Base-by-base conservation (phyloP, 352 stramenopile species). In the Peronospora belbahrii region DNA sequence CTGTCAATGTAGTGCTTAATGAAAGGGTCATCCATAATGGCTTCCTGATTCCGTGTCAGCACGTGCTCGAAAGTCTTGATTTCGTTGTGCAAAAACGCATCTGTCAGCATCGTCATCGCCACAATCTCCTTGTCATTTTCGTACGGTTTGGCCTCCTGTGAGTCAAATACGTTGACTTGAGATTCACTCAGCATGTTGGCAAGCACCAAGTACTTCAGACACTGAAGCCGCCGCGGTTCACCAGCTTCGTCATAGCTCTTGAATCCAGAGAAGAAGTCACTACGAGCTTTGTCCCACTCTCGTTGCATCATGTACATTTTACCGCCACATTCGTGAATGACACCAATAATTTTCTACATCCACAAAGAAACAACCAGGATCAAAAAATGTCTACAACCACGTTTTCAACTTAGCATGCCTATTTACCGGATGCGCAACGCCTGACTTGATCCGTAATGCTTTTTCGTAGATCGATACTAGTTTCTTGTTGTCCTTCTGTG, bases 181-280 rank as follows among this genome's bases (percentile, higher is more conserved):
- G 83, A 95, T 35, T 94, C 87, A 53, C 92, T 92, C 25, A 98
- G 62, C 93, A 98, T 98, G 48, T 93, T 97, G 22, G 90, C 90
- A 45, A 98, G 71, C 17, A 98, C 90, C 11, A 97, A 58, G 53
- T 97, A 98, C 63, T 97, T 97, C 27, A 98, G 67, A 64, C 86
- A 97, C 48, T 95, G 82, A 25, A 98, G 67, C 6, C 93, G 69
- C 36, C 76, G 74, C 15, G 76, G 70, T 67, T 98, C 93, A 24
- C 93, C 93, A n/a, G 93, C 93, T 64, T 98, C 93, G 60, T 98
- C 93, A 56, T 96, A 98, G 50, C 79, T 95, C 59, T 98, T 98
- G 64, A 98, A 98, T 7, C 87, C 90, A 41, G 96, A 87, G 50
- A 97, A 97, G 41, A 98, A 98, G 18, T 95, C 88, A 40, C 89